Percentiles rank a stretch among this genome's conserved stretches.
These are phyloP conservation scores for Diplodia corticola DNA, from an alignment of 2,329 filamentous ascomycete genomes.

Conservation along the genomic window DNA sequence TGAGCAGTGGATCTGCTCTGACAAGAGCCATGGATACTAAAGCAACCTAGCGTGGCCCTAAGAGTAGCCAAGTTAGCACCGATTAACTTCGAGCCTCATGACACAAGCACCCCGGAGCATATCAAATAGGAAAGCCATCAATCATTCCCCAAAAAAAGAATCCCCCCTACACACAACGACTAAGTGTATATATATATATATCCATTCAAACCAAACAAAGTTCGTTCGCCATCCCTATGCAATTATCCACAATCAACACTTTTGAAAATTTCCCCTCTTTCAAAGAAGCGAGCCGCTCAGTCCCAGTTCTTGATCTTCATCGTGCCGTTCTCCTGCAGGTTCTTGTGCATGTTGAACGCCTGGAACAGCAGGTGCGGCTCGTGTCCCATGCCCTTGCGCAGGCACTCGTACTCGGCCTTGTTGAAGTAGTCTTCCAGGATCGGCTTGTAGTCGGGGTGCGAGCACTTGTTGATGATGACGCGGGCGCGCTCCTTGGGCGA, in stretches of 20 bases:
- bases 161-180: background rate
- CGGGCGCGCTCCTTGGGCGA: conserved; percentile 76
- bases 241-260: background rate
- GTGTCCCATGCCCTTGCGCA: conserved; percentile 85
- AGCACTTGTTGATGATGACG: conserved; percentile 84
- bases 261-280: background rate
- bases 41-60: no score
- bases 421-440: conserved; percentile 82
- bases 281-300: background rate
- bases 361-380: conserved; percentile 87
- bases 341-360: conserved; percentile 85
- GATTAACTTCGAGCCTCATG: no score
- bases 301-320: conserved; percentile 79
- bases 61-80: no score
- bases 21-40: no score
- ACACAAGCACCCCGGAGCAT: no score
- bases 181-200: background rate
- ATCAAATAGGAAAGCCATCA: background rate
- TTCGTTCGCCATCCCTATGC: conserved; percentile 10
- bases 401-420: conserved; percentile 81
- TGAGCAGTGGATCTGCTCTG: no score
- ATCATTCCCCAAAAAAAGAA: background rate
- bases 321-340: conserved; percentile 76
- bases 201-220: background rate
- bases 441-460: conserved; percentile 80